phyloP scores from a whole-genome alignment of 371 early-diverging fungal genomes.

The Choanephora cucurbitarum region DNA sequence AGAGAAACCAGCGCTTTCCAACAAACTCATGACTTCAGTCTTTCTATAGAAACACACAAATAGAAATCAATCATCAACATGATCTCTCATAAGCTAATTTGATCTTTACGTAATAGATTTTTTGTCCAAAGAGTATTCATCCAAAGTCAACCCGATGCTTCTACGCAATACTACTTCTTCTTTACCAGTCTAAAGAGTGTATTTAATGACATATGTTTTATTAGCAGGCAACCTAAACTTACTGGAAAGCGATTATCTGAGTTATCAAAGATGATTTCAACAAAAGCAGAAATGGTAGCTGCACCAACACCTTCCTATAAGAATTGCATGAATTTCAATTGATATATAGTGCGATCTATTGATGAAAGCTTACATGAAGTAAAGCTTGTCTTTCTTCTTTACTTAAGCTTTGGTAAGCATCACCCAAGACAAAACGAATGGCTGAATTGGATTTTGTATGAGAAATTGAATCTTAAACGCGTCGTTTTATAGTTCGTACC shows the following conservation, averaged over 20 bases:
- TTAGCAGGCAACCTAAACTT: conserved; percentile 26
- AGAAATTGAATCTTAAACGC: neutral
- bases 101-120: conserved; percentile 75
- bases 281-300: conserved; percentile 93
- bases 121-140: conserved; percentile 96
- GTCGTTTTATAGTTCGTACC: conserved; percentile 39
- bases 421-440: conserved; percentile 95
- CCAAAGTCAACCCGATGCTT: conserved; percentile 94
- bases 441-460: conserved; percentile 56
- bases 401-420: conserved; percentile 90
- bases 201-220: neutral
- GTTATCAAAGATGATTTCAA: conserved; percentile 99
- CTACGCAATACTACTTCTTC: conserved; percentile 89
- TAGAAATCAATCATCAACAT: neutral
- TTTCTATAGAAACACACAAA: conserved; percentile 58
- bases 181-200: conserved; percentile 73
- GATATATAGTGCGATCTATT: neutral
- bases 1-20: conserved; percentile 98
- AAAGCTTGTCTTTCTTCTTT: conserved; percentile 93
- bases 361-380: conserved; percentile 72
- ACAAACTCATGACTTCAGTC: conserved; percentile 89
- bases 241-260: conserved; percentile 92
- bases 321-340: conserved; percentile 1
- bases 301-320: conserved; percentile 89
- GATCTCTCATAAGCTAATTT: neutral